Percentiles rank a stretch among this genome's conserved stretches.
phyloP scores from a whole-genome alignment of 345 rosid species.

The Arabis alpina region DNA sequence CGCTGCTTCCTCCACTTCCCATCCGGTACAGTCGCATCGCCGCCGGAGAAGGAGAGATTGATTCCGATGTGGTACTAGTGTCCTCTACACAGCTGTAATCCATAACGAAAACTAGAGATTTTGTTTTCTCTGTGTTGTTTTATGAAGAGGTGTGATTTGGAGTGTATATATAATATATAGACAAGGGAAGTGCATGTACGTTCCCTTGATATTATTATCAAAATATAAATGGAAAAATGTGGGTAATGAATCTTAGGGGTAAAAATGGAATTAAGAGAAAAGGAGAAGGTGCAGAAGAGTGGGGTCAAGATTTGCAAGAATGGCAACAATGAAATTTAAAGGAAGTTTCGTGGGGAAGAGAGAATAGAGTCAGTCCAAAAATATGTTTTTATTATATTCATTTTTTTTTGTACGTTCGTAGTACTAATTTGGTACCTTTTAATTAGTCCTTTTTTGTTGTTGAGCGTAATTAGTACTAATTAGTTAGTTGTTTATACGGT shows the following conservation, averaged over 20 bases:
- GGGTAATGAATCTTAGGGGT: constrained; percentile 21
- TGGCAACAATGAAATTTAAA: constrained; percentile 24
- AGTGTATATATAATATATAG: constrained; percentile 23
- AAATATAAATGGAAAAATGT: constrained; percentile 33
- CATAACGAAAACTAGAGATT: constrained; percentile 39
- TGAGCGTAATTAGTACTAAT: background rate
- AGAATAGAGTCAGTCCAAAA: constrained; percentile 34
- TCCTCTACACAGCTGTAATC: constrained; percentile 60
- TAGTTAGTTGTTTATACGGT: constrained; percentile 7
- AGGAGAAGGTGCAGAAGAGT: constrained; percentile 13
- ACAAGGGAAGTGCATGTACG: constrained; percentile 38
- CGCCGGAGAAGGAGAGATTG: constrained; percentile 39
- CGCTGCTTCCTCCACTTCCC: constrained; percentile 63
- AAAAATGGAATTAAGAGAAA: too few species aligned
- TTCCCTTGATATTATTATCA: constrained; percentile 16
- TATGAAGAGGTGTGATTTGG: constrained; percentile 25
- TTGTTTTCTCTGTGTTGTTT: constrained; percentile 11
- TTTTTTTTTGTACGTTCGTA: constrained; percentile 7
- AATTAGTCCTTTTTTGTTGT: background rate
- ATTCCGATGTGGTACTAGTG: constrained; percentile 51
- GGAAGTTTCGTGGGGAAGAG: constrained; percentile 41
- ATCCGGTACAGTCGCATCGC: constrained; percentile 55
- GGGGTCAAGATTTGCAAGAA: constrained; percentile 32
- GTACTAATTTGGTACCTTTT: constrained; percentile 36
- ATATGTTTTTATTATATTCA: constrained; percentile 1